These are phyloP conservation scores for Monosporozyma aerobia DNA, from an alignment of 805 yeast genomes.

Conservation along the genomic window DNA sequence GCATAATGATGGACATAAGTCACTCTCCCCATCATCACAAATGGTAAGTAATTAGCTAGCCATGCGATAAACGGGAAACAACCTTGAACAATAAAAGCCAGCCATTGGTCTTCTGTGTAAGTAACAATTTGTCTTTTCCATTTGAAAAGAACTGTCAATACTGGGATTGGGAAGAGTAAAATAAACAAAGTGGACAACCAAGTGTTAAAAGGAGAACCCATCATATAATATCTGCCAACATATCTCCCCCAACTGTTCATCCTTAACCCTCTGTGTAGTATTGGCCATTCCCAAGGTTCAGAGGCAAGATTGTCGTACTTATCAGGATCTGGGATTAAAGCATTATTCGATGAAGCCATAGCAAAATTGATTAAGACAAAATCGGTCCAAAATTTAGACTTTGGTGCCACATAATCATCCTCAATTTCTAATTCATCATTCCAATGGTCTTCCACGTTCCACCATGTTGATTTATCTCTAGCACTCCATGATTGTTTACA, in stretches of 20 bases:
- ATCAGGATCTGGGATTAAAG: slow-evolving; percentile 68
- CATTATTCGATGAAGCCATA: slow-evolving; percentile 83
- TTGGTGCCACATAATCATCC: slow-evolving; percentile 43
- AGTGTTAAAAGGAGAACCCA: slow-evolving; percentile 73
- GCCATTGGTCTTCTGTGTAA: slow-evolving; percentile 36
- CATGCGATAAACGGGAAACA: slow-evolving; percentile 83
- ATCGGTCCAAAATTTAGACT: slow-evolving; percentile 67
- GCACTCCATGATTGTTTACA: slow-evolving; percentile 60
- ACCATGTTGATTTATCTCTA: slow-evolving; percentile 81
- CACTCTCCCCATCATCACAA: slow-evolving; percentile 89
- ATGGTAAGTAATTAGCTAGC: slow-evolving; percentile 83
- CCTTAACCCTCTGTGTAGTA: slow-evolving; percentile 65
- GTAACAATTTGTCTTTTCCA: slow-evolving; percentile 66
- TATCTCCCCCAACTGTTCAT: slow-evolving; percentile 59
- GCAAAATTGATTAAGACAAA: slow-evolving; percentile 69
- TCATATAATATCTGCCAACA: slow-evolving; percentile 53
- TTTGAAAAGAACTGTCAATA: slow-evolving; percentile 32
- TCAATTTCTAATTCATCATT: slow-evolving; percentile 53
- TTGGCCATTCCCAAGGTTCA: slow-evolving; percentile 83
- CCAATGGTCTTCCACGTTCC: slow-evolving; percentile 70
- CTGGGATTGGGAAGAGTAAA: slow-evolving; percentile 38
- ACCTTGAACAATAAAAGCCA: slow-evolving; percentile 51
- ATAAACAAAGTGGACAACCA: slow-evolving; percentile 63
- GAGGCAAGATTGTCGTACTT: slow-evolving; percentile 66
- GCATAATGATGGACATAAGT: slow-evolving; percentile 94